These are phyloP conservation scores for Penicillium samsonianum DNA, from an alignment of 495 filamentous ascomycete species.

Conservation along the genomic window DNA sequence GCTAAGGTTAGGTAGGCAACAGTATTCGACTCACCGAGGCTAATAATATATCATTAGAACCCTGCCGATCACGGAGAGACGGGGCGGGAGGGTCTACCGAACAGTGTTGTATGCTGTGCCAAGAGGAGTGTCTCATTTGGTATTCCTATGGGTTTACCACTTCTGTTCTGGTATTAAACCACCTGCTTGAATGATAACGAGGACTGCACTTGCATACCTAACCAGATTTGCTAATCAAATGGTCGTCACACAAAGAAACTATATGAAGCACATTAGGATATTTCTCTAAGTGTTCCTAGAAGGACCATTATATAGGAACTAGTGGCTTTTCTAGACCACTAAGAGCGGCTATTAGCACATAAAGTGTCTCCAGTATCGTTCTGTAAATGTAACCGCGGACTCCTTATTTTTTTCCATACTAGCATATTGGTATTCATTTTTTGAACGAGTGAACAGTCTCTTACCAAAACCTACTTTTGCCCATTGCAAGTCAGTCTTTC, in stretches of 20 bases:
- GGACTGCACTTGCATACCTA: background rate
- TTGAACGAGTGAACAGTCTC: background rate
- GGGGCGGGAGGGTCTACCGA: background rate
- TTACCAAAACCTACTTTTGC: background rate
- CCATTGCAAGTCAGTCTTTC: background rate
- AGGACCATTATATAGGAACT: background rate
- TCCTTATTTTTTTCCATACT: background rate
- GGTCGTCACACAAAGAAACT: background rate
- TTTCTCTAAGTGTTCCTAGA: background rate
- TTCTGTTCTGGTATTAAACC: background rate
- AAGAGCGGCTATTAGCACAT: background rate
- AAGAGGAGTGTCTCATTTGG: background rate
- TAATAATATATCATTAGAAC: background rate
- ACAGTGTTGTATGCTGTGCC: background rate
- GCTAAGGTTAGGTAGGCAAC: background rate
- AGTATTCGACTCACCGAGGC: background rate
- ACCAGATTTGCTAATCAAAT: background rate
- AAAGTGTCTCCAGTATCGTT: background rate
- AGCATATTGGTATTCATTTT: background rate
- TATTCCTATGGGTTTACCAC: background rate
- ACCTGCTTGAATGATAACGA: background rate
- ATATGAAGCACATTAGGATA: background rate
- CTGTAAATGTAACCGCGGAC: background rate
- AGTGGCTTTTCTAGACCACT: background rate
- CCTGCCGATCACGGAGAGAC: background rate